Conservation (phyloP, 1,139 yeast species). For the Candida labiduridarum region DNA sequence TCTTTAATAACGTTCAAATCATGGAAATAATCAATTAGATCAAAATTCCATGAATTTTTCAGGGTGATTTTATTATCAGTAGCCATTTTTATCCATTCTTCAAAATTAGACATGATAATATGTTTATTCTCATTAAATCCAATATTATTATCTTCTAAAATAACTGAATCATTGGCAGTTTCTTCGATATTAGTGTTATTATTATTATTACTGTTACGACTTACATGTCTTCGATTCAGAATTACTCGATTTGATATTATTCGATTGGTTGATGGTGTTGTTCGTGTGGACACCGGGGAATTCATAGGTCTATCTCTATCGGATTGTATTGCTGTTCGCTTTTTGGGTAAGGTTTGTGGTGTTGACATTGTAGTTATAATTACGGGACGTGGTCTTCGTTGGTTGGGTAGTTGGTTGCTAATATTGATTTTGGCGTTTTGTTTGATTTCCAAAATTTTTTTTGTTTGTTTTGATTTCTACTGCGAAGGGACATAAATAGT, state of each 20-base stretch:
- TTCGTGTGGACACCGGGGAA: not conserved
- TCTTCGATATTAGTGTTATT: slow-evolving; percentile 18
- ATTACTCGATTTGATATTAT: slow-evolving; percentile 10
- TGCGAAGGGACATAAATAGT: not conserved
- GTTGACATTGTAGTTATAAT: not conserved
- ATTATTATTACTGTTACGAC: not conserved
- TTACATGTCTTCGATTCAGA: slow-evolving; percentile 10
- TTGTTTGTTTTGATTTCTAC: not conserved
- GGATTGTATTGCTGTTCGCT: slow-evolving; percentile 5
- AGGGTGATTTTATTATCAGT: slow-evolving; percentile 80
- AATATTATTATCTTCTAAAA: slow-evolving; percentile 30
- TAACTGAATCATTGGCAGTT: slow-evolving; percentile 15
- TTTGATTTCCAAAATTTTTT: not conserved
- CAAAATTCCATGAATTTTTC: slow-evolving; percentile 71
- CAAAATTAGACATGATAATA: slow-evolving; percentile 64
- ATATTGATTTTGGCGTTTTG: not conserved
- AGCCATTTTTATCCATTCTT: slow-evolving; percentile 89
- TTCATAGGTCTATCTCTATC: slow-evolving; percentile 9
- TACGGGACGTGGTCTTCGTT: not conserved
- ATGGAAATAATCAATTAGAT: slow-evolving; percentile 82
- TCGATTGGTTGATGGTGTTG: slow-evolving; percentile 7
- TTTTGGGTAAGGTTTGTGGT: slow-evolving; percentile 15
- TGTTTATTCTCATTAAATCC: slow-evolving; percentile 49
- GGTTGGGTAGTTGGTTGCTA: not conserved
- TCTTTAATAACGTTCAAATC: slow-evolving; percentile 47